Conservation (phyloP, 139 green algal species). For the Chlorella ohadii region DNA sequence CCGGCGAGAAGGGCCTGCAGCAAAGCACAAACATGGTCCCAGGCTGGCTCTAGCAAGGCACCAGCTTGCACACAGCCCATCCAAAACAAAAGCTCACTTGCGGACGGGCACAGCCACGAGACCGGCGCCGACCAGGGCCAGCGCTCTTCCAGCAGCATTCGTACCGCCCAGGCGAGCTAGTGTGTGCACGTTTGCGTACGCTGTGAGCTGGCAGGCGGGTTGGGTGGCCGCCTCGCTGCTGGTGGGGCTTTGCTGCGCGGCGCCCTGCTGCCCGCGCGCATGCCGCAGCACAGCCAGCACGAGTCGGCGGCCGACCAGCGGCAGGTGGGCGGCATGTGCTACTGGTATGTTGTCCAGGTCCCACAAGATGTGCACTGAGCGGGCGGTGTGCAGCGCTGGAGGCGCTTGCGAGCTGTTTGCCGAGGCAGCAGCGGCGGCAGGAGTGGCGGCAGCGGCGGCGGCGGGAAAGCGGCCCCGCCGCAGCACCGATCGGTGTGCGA, state of each 20-base stretch:
- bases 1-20: too few species aligned
- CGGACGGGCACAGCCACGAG: neutral
- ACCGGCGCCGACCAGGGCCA: neutral
- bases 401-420: neutral
- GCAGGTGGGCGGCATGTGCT: neutral
- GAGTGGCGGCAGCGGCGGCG: neutral
- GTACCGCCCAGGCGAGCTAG: neutral
- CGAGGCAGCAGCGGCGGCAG: neutral
- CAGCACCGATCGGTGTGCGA: neutral
- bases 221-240: too few species aligned
- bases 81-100: neutral
- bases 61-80: too few species aligned
- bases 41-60: too few species aligned
- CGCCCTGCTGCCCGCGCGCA: neutral
- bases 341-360: conserved; percentile 20
- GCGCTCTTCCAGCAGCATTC: neutral
- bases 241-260: too few species aligned
- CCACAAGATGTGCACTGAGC: neutral
- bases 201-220: neutral
- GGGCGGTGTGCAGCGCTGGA: neutral
- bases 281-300: neutral
- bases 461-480: neutral
- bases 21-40: too few species aligned
- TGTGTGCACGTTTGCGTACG: conserved; percentile 8
- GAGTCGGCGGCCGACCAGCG: neutral